phyloP scores from a whole-genome alignment of 192 early-diverging fungal genomes.

The Rhizophlyctis rosea region DNA sequence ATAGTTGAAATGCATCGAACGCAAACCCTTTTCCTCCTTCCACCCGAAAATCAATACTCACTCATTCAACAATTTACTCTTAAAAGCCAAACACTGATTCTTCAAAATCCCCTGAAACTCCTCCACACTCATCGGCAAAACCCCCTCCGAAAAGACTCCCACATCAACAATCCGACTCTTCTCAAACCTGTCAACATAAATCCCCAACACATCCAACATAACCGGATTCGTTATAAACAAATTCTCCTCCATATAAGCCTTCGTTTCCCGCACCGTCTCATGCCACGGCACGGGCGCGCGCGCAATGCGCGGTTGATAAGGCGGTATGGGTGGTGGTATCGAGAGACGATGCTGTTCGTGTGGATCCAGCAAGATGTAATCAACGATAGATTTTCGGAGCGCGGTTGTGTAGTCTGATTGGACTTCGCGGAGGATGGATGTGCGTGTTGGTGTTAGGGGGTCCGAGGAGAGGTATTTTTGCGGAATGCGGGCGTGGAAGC shows the following conservation, averaged over 20 bases:
- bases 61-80: constrained; percentile 53
- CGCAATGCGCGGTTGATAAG: constrained; percentile 40
- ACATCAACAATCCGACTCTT: constrained; percentile 46
- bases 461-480: constrained; percentile 24
- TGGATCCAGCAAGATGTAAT: constrained; percentile 58
- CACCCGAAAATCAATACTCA: constrained; percentile 22
- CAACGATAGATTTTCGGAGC: constrained; percentile 49
- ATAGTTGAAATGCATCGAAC: neutral
- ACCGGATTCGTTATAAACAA: constrained; percentile 56
- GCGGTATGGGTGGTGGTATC: constrained; percentile 39
- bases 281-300: constrained; percentile 65
- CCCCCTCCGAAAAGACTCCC: constrained; percentile 39
- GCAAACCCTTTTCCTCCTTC: neutral
- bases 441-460: constrained; percentile 20
- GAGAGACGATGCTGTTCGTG: constrained; percentile 44
- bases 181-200: constrained; percentile 42
- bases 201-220: constrained; percentile 45
- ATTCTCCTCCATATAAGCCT: constrained; percentile 41
- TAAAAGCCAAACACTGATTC: constrained; percentile 50
- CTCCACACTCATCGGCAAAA: constrained; percentile 54
- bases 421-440: constrained; percentile 41
- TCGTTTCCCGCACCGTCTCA: constrained; percentile 29
- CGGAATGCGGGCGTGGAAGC: constrained; percentile 34
- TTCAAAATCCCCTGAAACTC: constrained; percentile 55
- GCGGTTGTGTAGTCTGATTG: constrained; percentile 38